A percentile compares a stretch with the other conserved stretches of the same genome.
These are phyloP conservation scores for Trametes villosa DNA, from an alignment of 768 basidiomycete genomes.

Conservation along the genomic window DNA sequence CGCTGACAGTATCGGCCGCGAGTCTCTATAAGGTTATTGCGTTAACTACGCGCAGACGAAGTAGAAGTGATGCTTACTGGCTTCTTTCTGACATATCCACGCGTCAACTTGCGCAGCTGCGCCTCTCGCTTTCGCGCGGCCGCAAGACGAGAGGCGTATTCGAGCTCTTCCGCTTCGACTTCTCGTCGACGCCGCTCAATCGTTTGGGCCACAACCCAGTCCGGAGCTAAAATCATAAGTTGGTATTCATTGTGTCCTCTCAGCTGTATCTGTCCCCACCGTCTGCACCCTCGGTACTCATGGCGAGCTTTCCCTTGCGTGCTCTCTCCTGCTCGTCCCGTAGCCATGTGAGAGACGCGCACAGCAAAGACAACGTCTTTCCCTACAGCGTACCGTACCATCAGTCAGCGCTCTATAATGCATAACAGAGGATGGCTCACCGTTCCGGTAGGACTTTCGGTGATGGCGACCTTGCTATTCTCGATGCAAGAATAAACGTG, in stretches of 20 bases:
- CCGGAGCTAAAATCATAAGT: constrained; percentile 47
- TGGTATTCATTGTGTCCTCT: background rate
- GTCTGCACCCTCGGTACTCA: constrained; percentile 34
- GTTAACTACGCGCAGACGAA: background rate
- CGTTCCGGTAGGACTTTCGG: constrained; percentile 91
- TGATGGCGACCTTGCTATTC: constrained; percentile 71
- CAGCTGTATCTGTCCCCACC: constrained; percentile 3
- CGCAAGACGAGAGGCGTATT: constrained; percentile 62
- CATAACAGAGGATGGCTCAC: constrained; percentile 43
- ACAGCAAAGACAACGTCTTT: constrained; percentile 83
- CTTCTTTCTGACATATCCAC: constrained; percentile 63
- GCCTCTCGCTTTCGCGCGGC: constrained; percentile 69
- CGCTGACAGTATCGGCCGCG: background rate
- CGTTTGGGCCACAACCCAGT: constrained; percentile 81
- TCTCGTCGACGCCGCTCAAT: constrained; percentile 64
- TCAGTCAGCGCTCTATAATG: background rate
- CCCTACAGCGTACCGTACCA: constrained; percentile 54
- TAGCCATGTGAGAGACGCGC: constrained; percentile 77
- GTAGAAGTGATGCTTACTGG: constrained; percentile 51
- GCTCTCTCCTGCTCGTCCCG: constrained; percentile 71
- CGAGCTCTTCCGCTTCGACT: constrained; percentile 68
- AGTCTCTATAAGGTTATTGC: constrained; percentile 14
- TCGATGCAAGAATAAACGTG: constrained; percentile 85
- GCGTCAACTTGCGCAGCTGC: constrained; percentile 52
- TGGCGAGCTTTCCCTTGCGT: constrained; percentile 62